Evolutionary conservation across 129 eudicot species (phyloP).

Genomic region (Mikania micrantha): DNA sequence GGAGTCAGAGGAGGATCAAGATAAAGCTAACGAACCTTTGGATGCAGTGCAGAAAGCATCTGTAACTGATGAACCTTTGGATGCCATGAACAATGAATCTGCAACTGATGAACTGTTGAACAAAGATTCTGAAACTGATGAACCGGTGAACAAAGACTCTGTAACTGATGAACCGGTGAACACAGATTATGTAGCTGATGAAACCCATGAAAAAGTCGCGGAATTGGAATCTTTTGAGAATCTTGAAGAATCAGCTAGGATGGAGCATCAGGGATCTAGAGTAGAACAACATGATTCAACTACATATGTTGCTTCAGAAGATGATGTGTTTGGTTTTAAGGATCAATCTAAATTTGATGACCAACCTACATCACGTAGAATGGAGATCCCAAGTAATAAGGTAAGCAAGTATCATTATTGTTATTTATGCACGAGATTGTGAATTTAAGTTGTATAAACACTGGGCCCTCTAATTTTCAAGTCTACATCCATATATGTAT

Average conservation of each 20-base stretch:
- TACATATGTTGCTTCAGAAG: slow-evolving; percentile 29
- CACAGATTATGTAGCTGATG: neutral
- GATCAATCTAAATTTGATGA: slow-evolving; percentile 25
- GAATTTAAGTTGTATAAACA: neutral
- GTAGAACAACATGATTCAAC: slow-evolving; percentile 28
- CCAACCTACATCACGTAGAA: slow-evolving; percentile 47
- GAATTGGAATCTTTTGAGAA: slow-evolving; percentile 27
- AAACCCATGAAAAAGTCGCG: slow-evolving; percentile 2
- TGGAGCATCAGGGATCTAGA: slow-evolving; percentile 24
- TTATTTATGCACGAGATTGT: neutral
- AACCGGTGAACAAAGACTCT: slow-evolving; percentile 8
- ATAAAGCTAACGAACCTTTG: slow-evolving; percentile 22
- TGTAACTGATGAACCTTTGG: slow-evolving; percentile 20
- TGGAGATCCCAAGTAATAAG: slow-evolving; percentile 87
- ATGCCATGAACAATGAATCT: neutral
- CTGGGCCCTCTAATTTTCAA: neutral
- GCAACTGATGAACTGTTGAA: neutral
- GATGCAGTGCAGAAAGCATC: slow-evolving; percentile 21
- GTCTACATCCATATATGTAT: neutral
- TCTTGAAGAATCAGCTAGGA: slow-evolving; percentile 26
- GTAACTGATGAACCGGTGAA: slow-evolving; percentile 7
- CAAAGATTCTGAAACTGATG: slow-evolving; percentile 15
- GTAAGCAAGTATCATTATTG: slow-evolving; percentile 19
- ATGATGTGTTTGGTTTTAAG: slow-evolving; percentile 31
- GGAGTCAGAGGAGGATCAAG: slow-evolving; percentile 23